Evolutionary conservation across 2,329 filamentous ascomycete genomes (phyloP), one percentile per base, ranked within the genome.

Genomic region (Aspergillus sp.): DNA sequence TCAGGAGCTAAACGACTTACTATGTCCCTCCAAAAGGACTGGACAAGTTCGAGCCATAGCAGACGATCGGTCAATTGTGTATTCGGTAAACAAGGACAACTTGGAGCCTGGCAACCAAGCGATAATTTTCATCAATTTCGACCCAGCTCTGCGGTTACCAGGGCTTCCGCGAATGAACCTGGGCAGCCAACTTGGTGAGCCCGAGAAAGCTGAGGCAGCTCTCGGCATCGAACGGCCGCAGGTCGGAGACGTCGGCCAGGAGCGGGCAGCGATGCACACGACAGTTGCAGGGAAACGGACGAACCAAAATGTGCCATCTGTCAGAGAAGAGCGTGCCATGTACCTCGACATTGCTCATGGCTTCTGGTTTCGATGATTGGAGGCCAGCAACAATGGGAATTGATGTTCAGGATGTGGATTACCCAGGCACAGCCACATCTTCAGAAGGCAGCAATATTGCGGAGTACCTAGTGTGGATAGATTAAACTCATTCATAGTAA

Each of bases 1-100:
- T 0, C 57, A 66, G 25, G 77, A 77, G 49, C 63, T 82, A 1
- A 68, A 73, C 7, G 66, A 74, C 9, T 65, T 81, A 2, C 74
- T 81, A 7, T 80, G 78, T 50, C 79, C 79, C 8, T 68, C 69
- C 19, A 69, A 68, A 6, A 66, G 71, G n/a, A 70, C 71, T 1
- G 72, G 74, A 13, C 65, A 71, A 15, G 66, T 80, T 15, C 65
- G 70, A n/a, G 77, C 74, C 4, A 60, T 73, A 28, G 70, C 75
- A 2, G 78, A 79, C 23, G 77, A 80, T 47, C 73, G 77, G 13
- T 77, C 77, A 1, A 66, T 80, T 19, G 60, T 80, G 19, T 80
- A 80, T 61, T 76, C 76, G 1, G 71, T 77, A 7, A 69, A 77
- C 7, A 68, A 70, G 4, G 64, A 70, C 0, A 71, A 66, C 6